Evolutionary conservation across 1,284 basidiomycete genomes (phyloP).

Genomic region (Termitomyces sp.): DNA sequence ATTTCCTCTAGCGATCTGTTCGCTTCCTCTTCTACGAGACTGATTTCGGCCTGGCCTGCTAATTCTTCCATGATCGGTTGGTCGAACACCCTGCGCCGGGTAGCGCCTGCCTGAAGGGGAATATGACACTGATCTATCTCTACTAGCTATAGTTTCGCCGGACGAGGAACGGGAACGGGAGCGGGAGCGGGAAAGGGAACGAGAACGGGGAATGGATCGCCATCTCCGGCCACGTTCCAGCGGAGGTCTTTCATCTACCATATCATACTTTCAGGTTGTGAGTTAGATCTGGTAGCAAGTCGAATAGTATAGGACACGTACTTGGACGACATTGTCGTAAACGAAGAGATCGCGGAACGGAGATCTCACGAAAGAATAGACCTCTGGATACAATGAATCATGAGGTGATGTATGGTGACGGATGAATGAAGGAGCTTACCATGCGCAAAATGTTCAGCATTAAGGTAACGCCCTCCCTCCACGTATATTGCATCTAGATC

Average conservation of each 20-base stretch:
- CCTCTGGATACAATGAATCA: slow-evolving; percentile 45
- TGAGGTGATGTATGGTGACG: background rate
- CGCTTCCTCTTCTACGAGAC: background rate
- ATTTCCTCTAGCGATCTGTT: background rate
- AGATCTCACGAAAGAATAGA: slow-evolving; percentile 81
- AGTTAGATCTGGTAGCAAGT: slow-evolving; percentile 1
- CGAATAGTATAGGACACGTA: slow-evolving; percentile 24
- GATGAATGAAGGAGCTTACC: slow-evolving; percentile 42
- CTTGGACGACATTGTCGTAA: slow-evolving; percentile 82
- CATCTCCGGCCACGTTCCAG: slow-evolving; percentile 36
- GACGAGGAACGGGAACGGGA: slow-evolving; percentile 21
- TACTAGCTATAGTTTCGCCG: slow-evolving; percentile 16
- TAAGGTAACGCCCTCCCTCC: slow-evolving; percentile 52
- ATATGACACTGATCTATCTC: slow-evolving; percentile 24
- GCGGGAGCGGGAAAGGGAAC: slow-evolving; percentile 3
- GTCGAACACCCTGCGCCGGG: slow-evolving; percentile 10
- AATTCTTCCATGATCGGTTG: slow-evolving; percentile 9
- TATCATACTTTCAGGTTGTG: slow-evolving; percentile 48
- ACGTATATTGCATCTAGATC: slow-evolving; percentile 63
- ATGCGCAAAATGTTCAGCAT: slow-evolving; percentile 88
- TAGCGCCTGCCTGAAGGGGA: slow-evolving; percentile 30
- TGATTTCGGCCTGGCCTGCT: background rate
- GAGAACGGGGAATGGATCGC: slow-evolving; percentile 24
- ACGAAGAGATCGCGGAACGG: slow-evolving; percentile 76
- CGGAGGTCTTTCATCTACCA: slow-evolving; percentile 32